Conservation (phyloP, 2,329 filamentous ascomycete genomes). For the Sporothrix brunneoviolacea region DNA sequence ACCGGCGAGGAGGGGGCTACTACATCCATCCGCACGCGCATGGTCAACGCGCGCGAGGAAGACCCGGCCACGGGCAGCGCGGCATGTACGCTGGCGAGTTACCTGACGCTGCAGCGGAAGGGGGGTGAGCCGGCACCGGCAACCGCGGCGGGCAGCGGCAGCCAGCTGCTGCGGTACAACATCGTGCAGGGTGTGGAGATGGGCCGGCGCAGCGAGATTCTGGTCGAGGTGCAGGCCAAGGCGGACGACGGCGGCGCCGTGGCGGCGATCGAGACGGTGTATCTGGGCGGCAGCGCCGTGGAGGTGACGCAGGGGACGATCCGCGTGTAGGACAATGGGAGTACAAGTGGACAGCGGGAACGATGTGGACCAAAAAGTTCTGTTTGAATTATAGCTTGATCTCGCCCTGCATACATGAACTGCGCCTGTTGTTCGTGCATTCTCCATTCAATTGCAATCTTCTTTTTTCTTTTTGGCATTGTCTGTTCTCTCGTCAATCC, state of each 20-base stretch:
- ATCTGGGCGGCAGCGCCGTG: slow-evolving; percentile 25
- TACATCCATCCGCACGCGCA: slow-evolving; percentile 47
- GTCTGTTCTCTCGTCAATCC: too few species aligned
- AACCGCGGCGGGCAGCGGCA: neutral
- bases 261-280: slow-evolving; percentile 25
- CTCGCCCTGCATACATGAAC: neutral
- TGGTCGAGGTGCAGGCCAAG: slow-evolving; percentile 34
- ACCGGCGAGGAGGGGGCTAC: slow-evolving; percentile 2
- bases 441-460: too few species aligned
- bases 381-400: too few species aligned
- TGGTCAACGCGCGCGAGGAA: slow-evolving; percentile 48
- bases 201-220: slow-evolving; percentile 50
- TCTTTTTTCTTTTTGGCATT: too few species aligned
- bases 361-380: too few species aligned
- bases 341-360: too few species aligned
- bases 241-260: slow-evolving; percentile 3
- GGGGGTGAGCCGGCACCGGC: slow-evolving; percentile 27
- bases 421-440: too few species aligned
- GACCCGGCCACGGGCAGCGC: slow-evolving; percentile 60
- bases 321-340: neutral
- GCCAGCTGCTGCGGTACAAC: slow-evolving; percentile 33
- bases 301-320: slow-evolving; percentile 25
- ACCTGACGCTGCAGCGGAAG: slow-evolving; percentile 40
- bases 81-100: slow-evolving; percentile 49
- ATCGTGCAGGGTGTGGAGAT: slow-evolving; percentile 64